Base-by-base conservation (phyloP, 1,284 basidiomycete genomes). In the Ustilago nuda region DNA sequence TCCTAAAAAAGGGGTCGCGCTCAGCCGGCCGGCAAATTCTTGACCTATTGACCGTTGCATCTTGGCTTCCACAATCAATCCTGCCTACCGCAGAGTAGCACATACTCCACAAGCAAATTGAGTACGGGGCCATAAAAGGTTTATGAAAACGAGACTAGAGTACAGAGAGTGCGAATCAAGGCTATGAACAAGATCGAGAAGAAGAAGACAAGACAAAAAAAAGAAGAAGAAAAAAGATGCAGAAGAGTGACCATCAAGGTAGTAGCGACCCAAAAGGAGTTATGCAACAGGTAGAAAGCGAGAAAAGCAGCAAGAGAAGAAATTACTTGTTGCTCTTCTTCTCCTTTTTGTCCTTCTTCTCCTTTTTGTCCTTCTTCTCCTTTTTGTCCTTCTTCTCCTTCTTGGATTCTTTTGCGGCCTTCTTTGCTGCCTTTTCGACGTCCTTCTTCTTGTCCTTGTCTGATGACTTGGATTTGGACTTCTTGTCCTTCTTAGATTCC, bases 401-500 rank as follows among this genome's bases (percentile, higher is more conserved):
- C 72, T 75, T 77, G 48, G 63, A 56, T 43, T 76, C 65, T 63
- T 81, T 80, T 5, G 79, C 64, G 2, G 75, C 81, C 69, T 83
- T 81, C 71, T 84, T 84, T 45, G 81, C 80, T 7, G 80, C 83
- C 75, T 81, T 81, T 19, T 76, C 73, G 5, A 78, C 76, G 15
- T 80, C 72, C 70, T 78, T 70, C 63, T 67, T 57, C 67, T 77
- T 69, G 37, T 78, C 66, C 74, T 77, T 76, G 64, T 71, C 68
- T 27, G 56, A 48, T 41, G 72, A 73, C 59, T 80, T 78, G 55
- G 57, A 66, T 57, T 80, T 82, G 68, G 87, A 89, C 87, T 93
- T 92, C 87, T 91, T 90, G 61, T 87, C 89, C 87, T 93, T 92
- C 87, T 91, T 90, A 85, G 89, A 87, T 71, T 86, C 85, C 78